These are phyloP conservation scores for Annona cherimola DNA, from an alignment of 164 flowering plant species.

Conservation along the genomic window DNA sequence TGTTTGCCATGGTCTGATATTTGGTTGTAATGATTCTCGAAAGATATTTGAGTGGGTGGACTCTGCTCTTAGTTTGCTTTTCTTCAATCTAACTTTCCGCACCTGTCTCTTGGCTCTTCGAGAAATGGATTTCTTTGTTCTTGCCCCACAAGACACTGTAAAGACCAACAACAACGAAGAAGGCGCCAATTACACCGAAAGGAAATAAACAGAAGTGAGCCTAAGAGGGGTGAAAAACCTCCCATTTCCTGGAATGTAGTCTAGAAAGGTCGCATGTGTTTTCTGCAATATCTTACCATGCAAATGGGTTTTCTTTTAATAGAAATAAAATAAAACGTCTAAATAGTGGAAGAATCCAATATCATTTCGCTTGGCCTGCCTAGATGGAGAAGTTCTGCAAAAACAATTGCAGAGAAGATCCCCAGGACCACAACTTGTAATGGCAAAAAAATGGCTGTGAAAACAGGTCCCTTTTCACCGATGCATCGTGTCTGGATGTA, in stretches of 20 bases:
- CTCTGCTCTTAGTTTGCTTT: neutral
- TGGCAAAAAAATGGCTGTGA: conserved; percentile 43
- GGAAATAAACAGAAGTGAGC: neutral
- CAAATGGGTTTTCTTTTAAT: too few species aligned
- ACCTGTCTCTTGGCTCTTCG: neutral
- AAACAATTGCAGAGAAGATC: conserved; percentile 35
- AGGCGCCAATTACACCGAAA: conserved; percentile 36
- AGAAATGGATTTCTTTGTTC: conserved; percentile 12
- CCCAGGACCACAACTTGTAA: conserved; percentile 23
- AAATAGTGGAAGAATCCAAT: neutral
- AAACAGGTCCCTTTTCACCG: conserved; percentile 40
- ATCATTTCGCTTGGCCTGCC: conserved; percentile 28
- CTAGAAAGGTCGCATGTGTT: neutral
- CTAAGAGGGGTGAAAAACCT: neutral
- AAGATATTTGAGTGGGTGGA: neutral
- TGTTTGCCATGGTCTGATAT: neutral
- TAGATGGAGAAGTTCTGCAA: conserved; percentile 38
- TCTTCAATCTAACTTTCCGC: neutral
- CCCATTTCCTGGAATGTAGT: neutral
- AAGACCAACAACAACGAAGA: conserved; percentile 33
- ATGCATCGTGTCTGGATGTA: conserved; percentile 39
- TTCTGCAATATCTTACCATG: too few species aligned
- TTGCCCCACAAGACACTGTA: conserved; percentile 44
- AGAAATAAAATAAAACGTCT: neutral
- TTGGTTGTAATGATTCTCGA: neutral